A percentile compares a stretch with the other conserved stretches of the same genome.
phyloP scores from a whole-genome alignment of 345 rosid species.

The Lumnitzera racemosa region DNA sequence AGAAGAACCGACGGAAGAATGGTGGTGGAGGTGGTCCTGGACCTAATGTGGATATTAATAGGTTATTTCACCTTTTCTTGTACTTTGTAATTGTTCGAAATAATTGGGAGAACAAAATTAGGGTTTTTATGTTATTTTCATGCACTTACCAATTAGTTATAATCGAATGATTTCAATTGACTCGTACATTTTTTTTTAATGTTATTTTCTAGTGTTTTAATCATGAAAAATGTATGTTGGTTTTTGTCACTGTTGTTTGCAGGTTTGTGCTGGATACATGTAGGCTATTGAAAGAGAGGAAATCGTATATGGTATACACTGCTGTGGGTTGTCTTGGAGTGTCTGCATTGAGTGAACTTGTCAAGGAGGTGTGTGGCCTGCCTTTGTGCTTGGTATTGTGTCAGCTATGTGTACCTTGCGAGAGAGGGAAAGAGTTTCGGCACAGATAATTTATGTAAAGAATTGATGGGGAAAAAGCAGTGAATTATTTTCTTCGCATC shows the following conservation, averaged over 20 bases:
- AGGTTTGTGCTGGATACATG: constrained; percentile 85
- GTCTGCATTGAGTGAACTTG: constrained; percentile 58
- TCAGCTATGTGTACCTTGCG: background rate
- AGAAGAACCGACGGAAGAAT: constrained; percentile 12
- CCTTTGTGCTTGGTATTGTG: background rate
- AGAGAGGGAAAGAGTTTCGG: background rate
- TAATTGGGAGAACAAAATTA: background rate
- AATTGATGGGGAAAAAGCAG: no score
- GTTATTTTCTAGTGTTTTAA: background rate
- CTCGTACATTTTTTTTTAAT: background rate
- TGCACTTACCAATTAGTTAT: no score
- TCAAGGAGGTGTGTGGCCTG: constrained; percentile 54
- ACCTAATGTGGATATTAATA: constrained; percentile 44
- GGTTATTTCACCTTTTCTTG: constrained; percentile 22
- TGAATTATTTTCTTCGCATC: no score
- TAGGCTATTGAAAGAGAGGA: constrained; percentile 74
- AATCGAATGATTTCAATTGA: no score
- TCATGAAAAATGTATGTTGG: background rate
- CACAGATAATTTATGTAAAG: no score
- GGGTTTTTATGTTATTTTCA: background rate
- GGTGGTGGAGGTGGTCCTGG: constrained; percentile 16
- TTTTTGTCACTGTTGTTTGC: constrained; percentile 10
- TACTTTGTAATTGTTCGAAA: background rate
- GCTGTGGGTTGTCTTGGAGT: constrained; percentile 89
- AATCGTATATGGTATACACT: constrained; percentile 84